Conservation (phyloP, 2,329 filamentous ascomycete genomes). For the Chrysoporthe deuterocubensis region DNA sequence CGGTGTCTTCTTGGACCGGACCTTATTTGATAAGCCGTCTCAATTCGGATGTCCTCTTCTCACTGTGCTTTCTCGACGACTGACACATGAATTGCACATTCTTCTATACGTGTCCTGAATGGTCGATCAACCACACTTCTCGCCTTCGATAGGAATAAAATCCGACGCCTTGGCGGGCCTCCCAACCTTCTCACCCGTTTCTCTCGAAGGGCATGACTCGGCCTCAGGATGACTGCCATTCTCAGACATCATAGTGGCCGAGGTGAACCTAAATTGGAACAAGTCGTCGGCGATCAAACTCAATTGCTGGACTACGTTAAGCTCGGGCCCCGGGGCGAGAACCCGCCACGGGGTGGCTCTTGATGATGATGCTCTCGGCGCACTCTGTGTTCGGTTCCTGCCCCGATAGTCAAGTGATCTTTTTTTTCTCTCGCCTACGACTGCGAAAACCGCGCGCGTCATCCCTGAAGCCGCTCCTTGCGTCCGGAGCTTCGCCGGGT, state of each 20-base stretch:
- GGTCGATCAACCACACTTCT: neutral
- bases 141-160: neutral
- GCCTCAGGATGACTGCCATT: neutral
- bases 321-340: neutral
- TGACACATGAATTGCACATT: neutral
- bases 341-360: neutral
- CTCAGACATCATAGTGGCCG: neutral
- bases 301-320: neutral
- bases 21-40: neutral
- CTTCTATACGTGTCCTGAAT: neutral
- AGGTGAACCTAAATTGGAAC: neutral
- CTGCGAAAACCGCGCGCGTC: neutral
- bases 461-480: neutral
- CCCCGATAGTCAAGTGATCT: neutral
- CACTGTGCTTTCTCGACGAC: neutral
- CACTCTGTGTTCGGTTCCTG: neutral
- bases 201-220: neutral
- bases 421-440: neutral
- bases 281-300: neutral
- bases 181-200: neutral
- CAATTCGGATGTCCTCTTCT: neutral
- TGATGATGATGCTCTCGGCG: neutral
- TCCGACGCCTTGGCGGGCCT: neutral
- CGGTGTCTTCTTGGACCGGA: neutral
- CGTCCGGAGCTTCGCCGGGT: neutral